Conservation (phyloP, 768 basidiomycete species). For the Coprinopsis cinerea region DNA sequence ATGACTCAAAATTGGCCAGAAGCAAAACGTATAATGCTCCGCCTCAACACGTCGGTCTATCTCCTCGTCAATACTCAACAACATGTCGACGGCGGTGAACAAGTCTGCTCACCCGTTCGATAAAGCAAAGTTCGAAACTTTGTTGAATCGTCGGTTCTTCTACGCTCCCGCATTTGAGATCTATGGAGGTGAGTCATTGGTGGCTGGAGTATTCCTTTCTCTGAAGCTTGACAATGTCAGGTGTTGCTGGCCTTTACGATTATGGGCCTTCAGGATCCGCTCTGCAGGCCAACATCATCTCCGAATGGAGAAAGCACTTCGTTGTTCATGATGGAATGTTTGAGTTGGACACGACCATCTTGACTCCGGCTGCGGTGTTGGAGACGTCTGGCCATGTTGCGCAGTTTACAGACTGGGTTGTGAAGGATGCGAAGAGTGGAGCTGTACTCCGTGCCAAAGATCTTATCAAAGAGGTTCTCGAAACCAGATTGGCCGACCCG, state of each 20-base stretch:
- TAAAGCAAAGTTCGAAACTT: no score
- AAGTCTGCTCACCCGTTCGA: no score
- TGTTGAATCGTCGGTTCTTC: no score
- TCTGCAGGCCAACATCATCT: conserved; percentile 93
- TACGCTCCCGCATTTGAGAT: no score
- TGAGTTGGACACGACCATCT: conserved; percentile 96
- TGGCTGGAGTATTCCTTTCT: no score
- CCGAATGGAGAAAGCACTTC: conserved; percentile 96
- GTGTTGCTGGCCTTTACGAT: conserved; percentile 96
- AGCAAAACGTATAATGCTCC: no score
- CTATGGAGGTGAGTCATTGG: no score
- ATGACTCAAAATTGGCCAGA: no score
- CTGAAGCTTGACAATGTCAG: no score
- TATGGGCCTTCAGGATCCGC: conserved; percentile 96
- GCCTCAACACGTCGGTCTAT: no score
- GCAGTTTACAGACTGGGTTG: conserved; percentile 99
- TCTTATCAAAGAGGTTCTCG: conserved; percentile 87
- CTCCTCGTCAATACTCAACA: no score
- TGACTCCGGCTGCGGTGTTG: conserved; percentile 92
- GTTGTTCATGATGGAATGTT: conserved; percentile 99
- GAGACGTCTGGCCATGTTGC: conserved; percentile 98
- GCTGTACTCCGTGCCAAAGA: conserved; percentile 97
- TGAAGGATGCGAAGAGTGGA: conserved; percentile 90
- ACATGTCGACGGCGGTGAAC: no score
- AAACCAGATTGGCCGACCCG: conserved; percentile 85